phyloP scores from a whole-genome alignment of 768 basidiomycete species.

The Crepidotus variabilis region DNA sequence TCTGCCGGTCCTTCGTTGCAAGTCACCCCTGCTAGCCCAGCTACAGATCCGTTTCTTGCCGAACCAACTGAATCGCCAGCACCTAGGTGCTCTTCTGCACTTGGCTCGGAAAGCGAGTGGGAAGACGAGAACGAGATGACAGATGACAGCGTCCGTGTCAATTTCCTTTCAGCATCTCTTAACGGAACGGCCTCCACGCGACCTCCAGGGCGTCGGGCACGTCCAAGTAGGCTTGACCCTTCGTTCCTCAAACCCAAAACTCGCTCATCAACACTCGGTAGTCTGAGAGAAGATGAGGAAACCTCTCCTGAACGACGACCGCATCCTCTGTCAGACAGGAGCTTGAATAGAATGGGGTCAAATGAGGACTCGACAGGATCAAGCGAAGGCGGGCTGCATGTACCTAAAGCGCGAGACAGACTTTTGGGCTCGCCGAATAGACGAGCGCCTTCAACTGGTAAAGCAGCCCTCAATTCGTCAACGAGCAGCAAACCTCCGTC shows the following conservation, averaged over 20 bases:
- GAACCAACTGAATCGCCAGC: constrained; percentile 27
- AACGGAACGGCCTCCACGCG: constrained; percentile 27
- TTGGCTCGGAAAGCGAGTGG: constrained; percentile 83
- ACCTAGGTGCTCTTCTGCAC: constrained; percentile 39
- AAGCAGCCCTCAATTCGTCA: constrained; percentile 22
- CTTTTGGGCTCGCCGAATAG: constrained; percentile 40
- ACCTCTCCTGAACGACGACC: constrained; percentile 28
- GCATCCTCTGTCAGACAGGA: constrained; percentile 62
- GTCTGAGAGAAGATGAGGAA: constrained; percentile 75
- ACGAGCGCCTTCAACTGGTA: constrained; percentile 49
- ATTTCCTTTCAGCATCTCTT: constrained; percentile 33
- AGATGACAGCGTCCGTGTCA: constrained; percentile 68
- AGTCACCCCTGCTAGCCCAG: constrained; percentile 42
- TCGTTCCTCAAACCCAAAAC: constrained; percentile 61
- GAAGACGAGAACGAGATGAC: constrained; percentile 86
- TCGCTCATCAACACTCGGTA: constrained; percentile 41
- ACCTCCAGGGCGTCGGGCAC: constrained; percentile 38
- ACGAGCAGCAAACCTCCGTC: constrained; percentile 17
- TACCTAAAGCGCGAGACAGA: constrained; percentile 37
- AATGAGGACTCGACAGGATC: constrained; percentile 27
- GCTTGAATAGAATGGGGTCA: constrained; percentile 47
- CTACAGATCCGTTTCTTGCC: constrained; percentile 20
- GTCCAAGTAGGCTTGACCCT: constrained; percentile 67
- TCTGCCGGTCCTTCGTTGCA: constrained; percentile 27
- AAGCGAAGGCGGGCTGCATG: constrained; percentile 26